These are phyloP conservation scores for Herpetospermum pedunculosum DNA, from an alignment of 306 rosid genomes.

Conservation along the genomic window DNA sequence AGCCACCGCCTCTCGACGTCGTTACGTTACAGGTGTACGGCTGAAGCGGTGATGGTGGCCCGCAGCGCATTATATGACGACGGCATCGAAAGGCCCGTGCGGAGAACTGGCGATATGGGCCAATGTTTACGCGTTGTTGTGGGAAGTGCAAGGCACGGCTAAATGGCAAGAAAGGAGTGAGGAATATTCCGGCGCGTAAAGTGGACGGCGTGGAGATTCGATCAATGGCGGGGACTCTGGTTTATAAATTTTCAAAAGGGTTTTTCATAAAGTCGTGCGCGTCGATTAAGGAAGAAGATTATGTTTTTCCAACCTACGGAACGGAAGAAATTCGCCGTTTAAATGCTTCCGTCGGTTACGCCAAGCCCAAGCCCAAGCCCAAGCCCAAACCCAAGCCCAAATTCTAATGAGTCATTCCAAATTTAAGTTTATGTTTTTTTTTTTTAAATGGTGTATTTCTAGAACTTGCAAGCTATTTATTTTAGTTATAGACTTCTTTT, in stretches of 20 bases:
- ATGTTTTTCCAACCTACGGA: not conserved
- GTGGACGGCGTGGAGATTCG: not conserved
- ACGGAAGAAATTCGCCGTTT: not conserved
- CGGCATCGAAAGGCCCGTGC: constrained; percentile 30
- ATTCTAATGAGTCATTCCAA: too few species aligned
- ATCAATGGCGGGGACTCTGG: not conserved
- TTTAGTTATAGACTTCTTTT: too few species aligned
- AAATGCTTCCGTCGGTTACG: not conserved
- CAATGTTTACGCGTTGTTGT: not conserved
- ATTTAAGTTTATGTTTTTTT: too few species aligned
- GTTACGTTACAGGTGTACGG: constrained; percentile 55
- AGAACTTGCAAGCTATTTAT: too few species aligned
- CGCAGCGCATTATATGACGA: constrained; percentile 27
- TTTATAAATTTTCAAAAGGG: not conserved
- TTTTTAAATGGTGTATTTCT: too few species aligned
- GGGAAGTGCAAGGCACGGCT: not conserved
- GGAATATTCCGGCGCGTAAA: not conserved
- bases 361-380: not conserved
- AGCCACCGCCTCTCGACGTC: constrained; percentile 22
- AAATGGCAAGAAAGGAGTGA: not conserved
- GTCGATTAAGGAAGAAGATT: not conserved
- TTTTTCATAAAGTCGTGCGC: not conserved
- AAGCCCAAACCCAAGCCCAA: not conserved
- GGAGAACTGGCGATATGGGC: constrained; percentile 12
- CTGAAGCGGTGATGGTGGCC: constrained; percentile 31